Percentiles rank a stretch among this genome's conserved stretches.
These are phyloP conservation scores for Suillus luteus DNA, from an alignment of 768 basidiomycete species.

Conservation along the genomic window DNA sequence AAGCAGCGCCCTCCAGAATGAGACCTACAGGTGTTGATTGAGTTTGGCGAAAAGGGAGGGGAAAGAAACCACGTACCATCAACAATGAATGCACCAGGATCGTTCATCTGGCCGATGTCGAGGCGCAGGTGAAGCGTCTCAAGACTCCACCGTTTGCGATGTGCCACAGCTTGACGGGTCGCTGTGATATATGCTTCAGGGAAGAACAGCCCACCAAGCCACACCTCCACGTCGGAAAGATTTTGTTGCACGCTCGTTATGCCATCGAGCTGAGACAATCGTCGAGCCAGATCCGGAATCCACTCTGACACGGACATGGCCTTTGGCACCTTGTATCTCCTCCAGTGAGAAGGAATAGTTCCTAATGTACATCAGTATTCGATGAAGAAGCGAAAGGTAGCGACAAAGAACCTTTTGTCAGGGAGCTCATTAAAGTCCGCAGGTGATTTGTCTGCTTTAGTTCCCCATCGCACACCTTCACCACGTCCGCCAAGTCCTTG, in stretches of 20 bases:
- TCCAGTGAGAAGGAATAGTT: constrained; percentile 87
- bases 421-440: constrained; percentile 83
- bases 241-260: constrained; percentile 58
- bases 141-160: constrained; percentile 88
- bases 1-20: constrained; percentile 83
- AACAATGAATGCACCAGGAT: constrained; percentile 79
- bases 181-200: constrained; percentile 97
- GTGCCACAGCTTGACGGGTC: constrained; percentile 93
- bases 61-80: constrained; percentile 52
- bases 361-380: constrained; percentile 46
- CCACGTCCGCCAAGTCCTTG: constrained; percentile 78
- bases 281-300: constrained; percentile 79
- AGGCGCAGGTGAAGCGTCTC: constrained; percentile 83
- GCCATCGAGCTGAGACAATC: constrained; percentile 79
- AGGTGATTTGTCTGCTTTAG: constrained; percentile 96
- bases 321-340: constrained; percentile 84
- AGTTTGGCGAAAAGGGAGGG: constrained; percentile 9
- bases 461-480: constrained; percentile 82
- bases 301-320: constrained; percentile 82
- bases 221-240: constrained; percentile 73
- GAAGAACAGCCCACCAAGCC: constrained; percentile 95
- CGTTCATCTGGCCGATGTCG: constrained; percentile 79
- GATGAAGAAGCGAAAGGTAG: background rate
- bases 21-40: constrained; percentile 55
- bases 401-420: constrained; percentile 75